Evolutionary conservation across 805 yeast species (phyloP), one percentile per base, ranked within the genome.

Genomic region (Yamadazyma sp.): DNA sequence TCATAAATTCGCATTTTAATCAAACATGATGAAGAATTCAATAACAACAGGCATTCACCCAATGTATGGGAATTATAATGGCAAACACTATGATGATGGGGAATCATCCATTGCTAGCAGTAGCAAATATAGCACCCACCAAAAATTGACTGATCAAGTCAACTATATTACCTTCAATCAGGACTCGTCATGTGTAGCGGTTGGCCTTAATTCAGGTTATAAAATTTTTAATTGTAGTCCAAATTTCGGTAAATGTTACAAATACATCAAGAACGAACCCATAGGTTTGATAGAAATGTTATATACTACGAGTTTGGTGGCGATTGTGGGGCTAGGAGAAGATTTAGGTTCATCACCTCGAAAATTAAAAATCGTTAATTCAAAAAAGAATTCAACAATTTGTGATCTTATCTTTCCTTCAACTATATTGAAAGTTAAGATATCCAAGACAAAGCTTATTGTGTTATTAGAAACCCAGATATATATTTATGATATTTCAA

Each of bases 241-340:
- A 6, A 40, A 40, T 4, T 51, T 55, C 29, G 54, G 53, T 23
- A 56, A 58, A 31, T 59, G 68, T 42, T 62, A 49, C 38, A 62
- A 57, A 38, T 50, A 52, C 27, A 50, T 52, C 23, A 55, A 53
- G 34, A 57, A 58, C 34, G 81, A 80, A 30, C 75, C 85, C 1
- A 74, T 80, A 9, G 81, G 82, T 1, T 72, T 85, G 1, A 80
- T 87, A 8, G 96, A 88, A 54, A 89, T 93, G 97, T 73, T 91
- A 17, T 91, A 88, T 52, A 73, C 88, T 27, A 87, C 98, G 0
- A 83, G 95, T 5, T 68, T 91, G 24, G 75, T 93, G 16, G 96
- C 95, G 0, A 65, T 86, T 5, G 95, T 86, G 2, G 91, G 88
- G 6, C 63, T 77, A 33, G 91, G 89, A 2, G 86, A 80, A 36